These are phyloP conservation scores for Pseudocercospora musae DNA, from an alignment of 2,329 filamentous ascomycete species.

Conservation along the genomic window DNA sequence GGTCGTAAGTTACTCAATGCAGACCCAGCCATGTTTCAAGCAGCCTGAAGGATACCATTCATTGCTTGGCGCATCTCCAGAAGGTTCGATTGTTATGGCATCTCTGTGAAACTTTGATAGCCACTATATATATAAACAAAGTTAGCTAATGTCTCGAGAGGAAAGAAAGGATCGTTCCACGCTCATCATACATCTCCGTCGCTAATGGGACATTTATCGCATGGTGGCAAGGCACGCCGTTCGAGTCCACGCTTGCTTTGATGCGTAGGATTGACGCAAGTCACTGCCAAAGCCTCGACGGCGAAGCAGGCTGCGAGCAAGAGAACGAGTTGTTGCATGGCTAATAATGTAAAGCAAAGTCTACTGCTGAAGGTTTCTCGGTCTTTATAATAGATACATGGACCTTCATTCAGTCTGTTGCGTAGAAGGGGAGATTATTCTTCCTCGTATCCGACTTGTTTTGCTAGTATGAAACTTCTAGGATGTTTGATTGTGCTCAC, in stretches of 20 bases:
- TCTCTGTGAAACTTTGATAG: background rate
- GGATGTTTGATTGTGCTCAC: too few relatives aligned
- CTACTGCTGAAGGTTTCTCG: too few relatives aligned
- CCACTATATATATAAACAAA: background rate
- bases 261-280: background rate
- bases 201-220: background rate
- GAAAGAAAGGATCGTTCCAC: too few relatives aligned
- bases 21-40: background rate
- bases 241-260: background rate
- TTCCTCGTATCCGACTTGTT: too few relatives aligned
- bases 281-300: background rate
- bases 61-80: background rate
- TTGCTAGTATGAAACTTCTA: too few relatives aligned
- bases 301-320: background rate
- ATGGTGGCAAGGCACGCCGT: background rate
- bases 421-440: too few relatives aligned
- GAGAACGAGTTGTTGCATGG: background rate
- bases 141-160: too few relatives aligned
- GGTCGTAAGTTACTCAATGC: too few relatives aligned
- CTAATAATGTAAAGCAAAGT: background rate
- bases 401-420: too few relatives aligned
- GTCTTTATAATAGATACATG: too few relatives aligned
- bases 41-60: background rate
- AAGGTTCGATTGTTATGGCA: background rate
- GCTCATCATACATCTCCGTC: too few relatives aligned